Evolutionary conservation across 768 basidiomycete genomes (phyloP).

Genomic region (Rubroboletus satanas): DNA sequence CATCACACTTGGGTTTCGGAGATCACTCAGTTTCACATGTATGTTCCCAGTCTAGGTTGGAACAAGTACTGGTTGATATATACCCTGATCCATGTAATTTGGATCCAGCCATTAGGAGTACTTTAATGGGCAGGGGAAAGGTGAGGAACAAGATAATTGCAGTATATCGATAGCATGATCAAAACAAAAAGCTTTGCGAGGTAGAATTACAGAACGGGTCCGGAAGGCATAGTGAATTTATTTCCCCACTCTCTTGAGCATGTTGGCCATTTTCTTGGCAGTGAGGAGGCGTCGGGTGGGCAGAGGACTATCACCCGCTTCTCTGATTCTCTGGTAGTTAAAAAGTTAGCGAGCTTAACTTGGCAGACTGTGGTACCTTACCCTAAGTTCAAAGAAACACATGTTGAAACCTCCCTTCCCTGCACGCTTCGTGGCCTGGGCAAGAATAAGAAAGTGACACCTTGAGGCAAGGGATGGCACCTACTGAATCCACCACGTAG

Average conservation of each 20-base stretch:
- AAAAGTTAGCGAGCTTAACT: not conserved
- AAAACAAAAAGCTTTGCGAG: not conserved
- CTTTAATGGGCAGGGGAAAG: not conserved
- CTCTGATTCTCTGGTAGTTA: constrained; percentile 21
- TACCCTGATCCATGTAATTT: constrained; percentile 8
- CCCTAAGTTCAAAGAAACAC: constrained; percentile 31
- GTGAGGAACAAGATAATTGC: not conserved
- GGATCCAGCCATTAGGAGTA: constrained; percentile 1
- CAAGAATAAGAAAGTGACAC: constrained; percentile 3
- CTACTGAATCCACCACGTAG: constrained; percentile 26
- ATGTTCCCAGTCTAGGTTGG: constrained; percentile 9
- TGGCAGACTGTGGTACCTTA: not conserved
- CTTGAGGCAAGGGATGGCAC: not conserved
- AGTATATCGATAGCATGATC: constrained; percentile 9
- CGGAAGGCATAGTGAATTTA: not conserved
- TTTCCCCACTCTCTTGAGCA: constrained; percentile 5
- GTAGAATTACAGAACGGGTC: not conserved
- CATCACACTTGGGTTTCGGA: constrained; percentile 4
- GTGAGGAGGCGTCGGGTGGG: constrained; percentile 25
- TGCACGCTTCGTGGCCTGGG: constrained; percentile 10
- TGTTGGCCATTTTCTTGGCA: not conserved
- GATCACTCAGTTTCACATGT: constrained; percentile 7
- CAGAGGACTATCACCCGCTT: constrained; percentile 15
- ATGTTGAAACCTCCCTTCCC: constrained; percentile 24
- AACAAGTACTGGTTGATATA: constrained; percentile 13